Conservation (phyloP, 1,284 basidiomycete genomes). For the Ustilago loliicola region DNA sequence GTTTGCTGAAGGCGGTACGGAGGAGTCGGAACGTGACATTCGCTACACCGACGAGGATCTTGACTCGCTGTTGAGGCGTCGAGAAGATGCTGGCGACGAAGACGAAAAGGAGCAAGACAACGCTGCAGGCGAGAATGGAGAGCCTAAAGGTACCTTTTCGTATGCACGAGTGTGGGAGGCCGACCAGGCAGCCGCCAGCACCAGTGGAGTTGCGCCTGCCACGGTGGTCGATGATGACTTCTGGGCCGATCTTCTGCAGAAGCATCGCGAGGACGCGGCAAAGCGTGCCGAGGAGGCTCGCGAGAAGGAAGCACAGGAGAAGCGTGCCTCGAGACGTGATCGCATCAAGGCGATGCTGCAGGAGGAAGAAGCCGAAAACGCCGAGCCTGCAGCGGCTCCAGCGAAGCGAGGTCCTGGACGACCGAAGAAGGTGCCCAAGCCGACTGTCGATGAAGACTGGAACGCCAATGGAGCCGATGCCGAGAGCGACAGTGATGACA, state of each 20-base stretch:
- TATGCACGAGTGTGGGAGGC: conserved; percentile 70
- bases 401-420: conserved; percentile 33
- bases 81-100: conserved; percentile 53
- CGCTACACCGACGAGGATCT: conserved; percentile 68
- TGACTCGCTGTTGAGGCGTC: conserved; percentile 64
- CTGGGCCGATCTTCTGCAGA: conserved; percentile 66
- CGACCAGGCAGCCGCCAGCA: conserved; percentile 29
- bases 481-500: conserved; percentile 40
- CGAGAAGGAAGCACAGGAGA: conserved; percentile 27
- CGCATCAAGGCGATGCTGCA: conserved; percentile 42
- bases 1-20: conserved; percentile 67
- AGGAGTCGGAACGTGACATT: conserved; percentile 64
- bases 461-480: conserved; percentile 15
- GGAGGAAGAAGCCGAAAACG: conserved; percentile 16
- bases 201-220: conserved; percentile 47
- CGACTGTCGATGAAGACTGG: conserved; percentile 36
- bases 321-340: conserved; percentile 36
- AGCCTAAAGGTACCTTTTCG: conserved; percentile 56
- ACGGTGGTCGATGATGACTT: conserved; percentile 61
- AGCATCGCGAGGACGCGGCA: conserved; percentile 58
- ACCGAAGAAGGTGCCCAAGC: conserved; percentile 30
- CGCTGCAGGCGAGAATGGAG: conserved; percentile 25
- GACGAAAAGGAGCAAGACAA: conserved; percentile 34
- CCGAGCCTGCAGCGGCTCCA: conserved; percentile 1
- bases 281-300: conserved; percentile 33